Percentiles rank a stretch among this genome's conserved stretches.
These are phyloP conservation scores for Globisporangium rhizosaccharum DNA, from an alignment of 352 stramenopile genomes.

Conservation along the genomic window DNA sequence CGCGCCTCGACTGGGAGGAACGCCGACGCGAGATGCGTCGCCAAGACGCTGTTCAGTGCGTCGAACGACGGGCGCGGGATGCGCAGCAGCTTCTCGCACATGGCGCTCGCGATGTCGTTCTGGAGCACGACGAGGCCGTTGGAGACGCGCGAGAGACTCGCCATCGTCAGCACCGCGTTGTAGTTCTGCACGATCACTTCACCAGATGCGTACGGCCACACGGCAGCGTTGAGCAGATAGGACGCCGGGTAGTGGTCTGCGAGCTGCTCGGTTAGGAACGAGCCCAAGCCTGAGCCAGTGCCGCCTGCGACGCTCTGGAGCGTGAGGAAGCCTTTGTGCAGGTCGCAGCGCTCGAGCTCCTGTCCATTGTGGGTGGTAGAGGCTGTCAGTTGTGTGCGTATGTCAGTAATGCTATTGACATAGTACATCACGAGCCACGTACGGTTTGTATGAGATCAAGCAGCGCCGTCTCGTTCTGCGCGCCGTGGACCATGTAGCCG, in stretches of 20 bases:
- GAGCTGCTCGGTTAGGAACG: constrained; percentile 71
- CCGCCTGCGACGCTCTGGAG: constrained; percentile 85
- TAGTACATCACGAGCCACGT: neutral
- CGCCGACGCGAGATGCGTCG: constrained; percentile 48
- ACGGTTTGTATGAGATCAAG: constrained; percentile 51
- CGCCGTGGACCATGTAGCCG: constrained; percentile 52
- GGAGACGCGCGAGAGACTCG: constrained; percentile 49
- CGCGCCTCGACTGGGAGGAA: constrained; percentile 30
- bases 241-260: constrained; percentile 52
- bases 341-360: constrained; percentile 70
- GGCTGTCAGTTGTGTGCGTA: neutral
- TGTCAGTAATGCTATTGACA: neutral
- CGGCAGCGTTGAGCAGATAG: constrained; percentile 62
- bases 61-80: constrained; percentile 57
- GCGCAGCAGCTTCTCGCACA: constrained; percentile 49
- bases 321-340: constrained; percentile 61
- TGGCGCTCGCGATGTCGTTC: constrained; percentile 56
- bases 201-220: constrained; percentile 80
- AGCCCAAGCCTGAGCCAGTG: constrained; percentile 84
- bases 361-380: constrained; percentile 3
- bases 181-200: constrained; percentile 90
- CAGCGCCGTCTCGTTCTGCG: constrained; percentile 30
- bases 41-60: constrained; percentile 58
- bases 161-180: constrained; percentile 86
- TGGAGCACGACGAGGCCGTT: constrained; percentile 68